Evolutionary conservation across 441 rosid species (phyloP), one percentile per base, ranked within the genome.

Genomic region (Bruguiera hainesii): DNA sequence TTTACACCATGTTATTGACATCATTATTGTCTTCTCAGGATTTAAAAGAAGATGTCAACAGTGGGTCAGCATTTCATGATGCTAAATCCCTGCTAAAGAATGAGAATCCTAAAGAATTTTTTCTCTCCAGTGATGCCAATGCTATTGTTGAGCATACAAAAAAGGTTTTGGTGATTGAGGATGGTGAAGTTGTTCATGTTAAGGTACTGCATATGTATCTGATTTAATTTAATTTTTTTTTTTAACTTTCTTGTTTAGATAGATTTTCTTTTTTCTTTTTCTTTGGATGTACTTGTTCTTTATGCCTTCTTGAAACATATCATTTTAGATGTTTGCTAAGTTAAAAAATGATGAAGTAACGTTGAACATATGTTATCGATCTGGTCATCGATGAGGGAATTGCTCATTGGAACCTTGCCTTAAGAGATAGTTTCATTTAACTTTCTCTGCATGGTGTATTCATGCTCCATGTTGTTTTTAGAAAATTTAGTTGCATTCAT

Each of bases 131-230:
- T 84, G 98, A 92, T 77, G 93, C 90, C 7, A 83, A 84, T 69
- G 97, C 99, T 65, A 79, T 95, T 70, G 84, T 92, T 75, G 98
- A 95, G 80, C 99, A 95, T 75, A 95, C 98, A 20, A 92, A 82
- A 81, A 92, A 79, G 75, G 97, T 90, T 71, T 75, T 95, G 85
- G 84, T 88, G 79, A 86, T 95, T 78, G 95, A 95, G 82, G 99
- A 95, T 70, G 89, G 86, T 56, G 99, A 95, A 88, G 94, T 95
- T 67, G 95, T 92, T 71, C 85, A 92, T 79, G 86, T 95, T 46
- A 92, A 92, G 99, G 98, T 95, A 83, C 25, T 61, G 73, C 9
- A 56, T 7, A 6, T 49, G 33, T 30, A 3, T 68, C 46, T 66
- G 23, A 7, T 33, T 37, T 52, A 42, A 23, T 23, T 23, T 23